These are phyloP conservation scores for Chytriomyces hyalinus DNA, from an alignment of 192 early-diverging fungal species.

Conservation along the genomic window DNA sequence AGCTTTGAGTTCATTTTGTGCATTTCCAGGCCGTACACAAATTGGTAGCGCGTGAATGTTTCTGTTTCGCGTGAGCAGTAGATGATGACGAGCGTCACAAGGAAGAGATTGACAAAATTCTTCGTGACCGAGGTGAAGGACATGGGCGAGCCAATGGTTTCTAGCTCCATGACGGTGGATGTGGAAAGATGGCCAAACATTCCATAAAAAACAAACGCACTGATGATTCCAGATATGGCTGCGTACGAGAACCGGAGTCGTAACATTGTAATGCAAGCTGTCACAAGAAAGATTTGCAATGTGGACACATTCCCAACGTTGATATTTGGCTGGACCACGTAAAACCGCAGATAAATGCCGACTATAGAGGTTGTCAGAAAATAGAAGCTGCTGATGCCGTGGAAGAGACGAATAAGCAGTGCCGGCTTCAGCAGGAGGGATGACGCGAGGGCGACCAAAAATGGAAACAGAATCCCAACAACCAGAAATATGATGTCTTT, in stretches of 20 bases:
- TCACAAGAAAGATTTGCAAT: constrained; percentile 5
- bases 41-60: not conserved
- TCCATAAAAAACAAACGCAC: not conserved
- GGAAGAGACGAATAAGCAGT: constrained; percentile 10
- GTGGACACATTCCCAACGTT: not conserved
- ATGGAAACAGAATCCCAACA: constrained; percentile 41
- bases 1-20: constrained; percentile 53
- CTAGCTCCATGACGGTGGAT: not conserved
- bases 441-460: constrained; percentile 11
- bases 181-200: constrained; percentile 20
- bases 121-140: not conserved
- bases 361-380: constrained; percentile 19
- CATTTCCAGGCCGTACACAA: constrained; percentile 29
- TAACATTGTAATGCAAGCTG: not conserved
- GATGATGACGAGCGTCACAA: not conserved
- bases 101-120: constrained; percentile 13
- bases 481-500: constrained; percentile 47
- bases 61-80: constrained; percentile 12
- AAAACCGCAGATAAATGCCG: constrained; percentile 15
- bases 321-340: constrained; percentile 20
- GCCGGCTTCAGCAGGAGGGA: constrained; percentile 30
- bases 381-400: constrained; percentile 8
- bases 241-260: constrained; percentile 5
- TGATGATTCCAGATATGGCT: constrained; percentile 13
- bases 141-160: not conserved